A percentile compares a stretch with the other conserved stretches of the same genome.
Conservation (phyloP, 2,329 filamentous ascomycete genomes). For the Xylariaceae sp. region DNA sequence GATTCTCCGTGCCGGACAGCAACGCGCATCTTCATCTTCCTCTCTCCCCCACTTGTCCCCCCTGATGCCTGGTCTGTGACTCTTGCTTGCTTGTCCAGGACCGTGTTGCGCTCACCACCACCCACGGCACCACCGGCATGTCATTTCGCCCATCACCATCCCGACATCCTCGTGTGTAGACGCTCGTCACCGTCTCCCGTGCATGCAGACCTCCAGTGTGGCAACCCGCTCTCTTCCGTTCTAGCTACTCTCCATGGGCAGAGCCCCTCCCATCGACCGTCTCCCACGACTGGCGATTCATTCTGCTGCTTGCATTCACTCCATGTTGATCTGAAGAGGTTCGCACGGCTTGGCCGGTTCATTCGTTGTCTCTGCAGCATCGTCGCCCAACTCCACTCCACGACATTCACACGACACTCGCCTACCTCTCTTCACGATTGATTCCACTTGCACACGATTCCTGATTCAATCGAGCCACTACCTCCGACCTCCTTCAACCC, state of each 20-base stretch:
- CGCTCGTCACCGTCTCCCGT: background rate
- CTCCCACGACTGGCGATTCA: background rate
- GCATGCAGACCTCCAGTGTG: too few species aligned
- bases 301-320: background rate
- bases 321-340: background rate
- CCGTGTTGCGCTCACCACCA: background rate
- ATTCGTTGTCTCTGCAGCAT: background rate
- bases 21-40: background rate
- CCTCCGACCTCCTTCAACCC: background rate
- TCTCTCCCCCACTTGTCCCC: background rate
- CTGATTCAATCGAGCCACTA: background rate
- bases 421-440: conserved; percentile 8
- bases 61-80: conserved; percentile 8
- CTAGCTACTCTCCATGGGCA: too few species aligned
- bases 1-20: background rate
- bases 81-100: background rate
- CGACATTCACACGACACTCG: background rate
- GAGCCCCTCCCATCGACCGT: too few species aligned
- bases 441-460: conserved; percentile 4
- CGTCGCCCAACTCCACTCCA: conserved; percentile 6
- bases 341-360: conserved; percentile 4
- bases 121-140: background rate
- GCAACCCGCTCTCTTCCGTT: too few species aligned
- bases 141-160: conserved; percentile 6
- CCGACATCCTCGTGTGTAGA: conserved; percentile 15